Evolutionary conservation across 306 rosid species (phyloP), one percentile per base, ranked within the genome.

Genomic region (Citrullus amarus): DNA sequence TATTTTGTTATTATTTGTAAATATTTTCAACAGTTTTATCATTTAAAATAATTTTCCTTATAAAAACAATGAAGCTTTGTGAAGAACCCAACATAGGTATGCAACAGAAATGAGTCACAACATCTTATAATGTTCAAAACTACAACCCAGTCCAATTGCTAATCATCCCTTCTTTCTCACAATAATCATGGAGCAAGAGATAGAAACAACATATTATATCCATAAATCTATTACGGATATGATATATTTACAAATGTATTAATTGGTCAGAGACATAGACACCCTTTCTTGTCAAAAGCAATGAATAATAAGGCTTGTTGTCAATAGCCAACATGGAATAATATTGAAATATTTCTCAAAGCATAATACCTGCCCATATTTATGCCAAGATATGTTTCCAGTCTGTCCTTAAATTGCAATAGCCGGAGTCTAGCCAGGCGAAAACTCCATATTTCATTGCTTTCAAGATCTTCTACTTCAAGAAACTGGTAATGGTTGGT

Each of bases 361-460:
- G 57, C 76, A 58, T 30, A 14, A 46, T 89, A 92, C 99, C 99
- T 95, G 91, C 97, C 99, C 99, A 92, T 95, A 83, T 92, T 95
- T 86, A 95, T 88, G 82, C 99, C 99, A 18, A 95, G 91, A 86
- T 80, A 92, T 41, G 99, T 95, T 86, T 91, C 99, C 88, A 95
- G 87, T 84, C 86, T 90, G 88, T 95, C 97, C 70, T 75, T 88
- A 84, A 85, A 92, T 91, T 92, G 97, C 91, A 92, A 86, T 68
- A 91, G 78, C 79, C 85, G 88, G 85, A 95, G 97, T 81, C 99
- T 89, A 81, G 89, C 84, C 80, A 90, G 48, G 78, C 97, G 96
- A 56, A 80, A 78, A 87, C 91, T 86, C 97, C 97, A 92, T 69
- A 80, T 82, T 83, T 85, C 84, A 65, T 85, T 81, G 79, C 54